A percentile compares a stretch with the other conserved stretches of the same genome.
Evolutionary conservation across 306 rosid species (phyloP).

Genomic region (Rosa lucieae): DNA sequence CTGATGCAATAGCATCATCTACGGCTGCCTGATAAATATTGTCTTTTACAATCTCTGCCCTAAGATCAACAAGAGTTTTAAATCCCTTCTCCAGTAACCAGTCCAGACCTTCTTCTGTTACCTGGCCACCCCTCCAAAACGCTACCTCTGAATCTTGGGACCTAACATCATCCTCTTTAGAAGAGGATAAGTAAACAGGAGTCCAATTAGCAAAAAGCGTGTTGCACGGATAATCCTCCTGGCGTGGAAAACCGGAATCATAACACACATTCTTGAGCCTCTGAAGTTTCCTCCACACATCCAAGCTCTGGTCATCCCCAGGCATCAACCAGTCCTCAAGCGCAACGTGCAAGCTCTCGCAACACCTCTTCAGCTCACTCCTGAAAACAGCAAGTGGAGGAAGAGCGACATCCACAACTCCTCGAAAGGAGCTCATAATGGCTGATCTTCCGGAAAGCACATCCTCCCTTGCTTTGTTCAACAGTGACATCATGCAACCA

Average conservation of each 20-base stretch:
- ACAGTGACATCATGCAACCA: constrained; percentile 78
- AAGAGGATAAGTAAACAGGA: constrained; percentile 55
- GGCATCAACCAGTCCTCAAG: constrained; percentile 69
- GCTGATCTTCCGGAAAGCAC: constrained; percentile 82
- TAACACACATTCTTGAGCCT: constrained; percentile 87
- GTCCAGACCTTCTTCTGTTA: constrained; percentile 87
- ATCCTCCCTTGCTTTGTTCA: constrained; percentile 72
- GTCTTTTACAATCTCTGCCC: constrained; percentile 76
- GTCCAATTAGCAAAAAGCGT: constrained; percentile 78
- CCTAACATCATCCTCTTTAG: constrained; percentile 44
- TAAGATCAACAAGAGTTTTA: constrained; percentile 80
- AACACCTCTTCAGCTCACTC: constrained; percentile 90
- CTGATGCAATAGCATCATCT: constrained; percentile 60
- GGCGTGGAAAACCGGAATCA: constrained; percentile 73
- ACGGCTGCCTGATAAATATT: constrained; percentile 55
- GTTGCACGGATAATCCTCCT: constrained; percentile 73
- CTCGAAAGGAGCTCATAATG: constrained; percentile 35
- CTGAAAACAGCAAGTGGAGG: constrained; percentile 85
- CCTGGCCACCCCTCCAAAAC: constrained; percentile 97
- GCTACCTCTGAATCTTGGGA: constrained; percentile 56
- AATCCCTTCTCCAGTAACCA: constrained; percentile 75
- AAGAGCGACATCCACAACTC: constrained; percentile 36
- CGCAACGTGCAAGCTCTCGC: constrained; percentile 93
- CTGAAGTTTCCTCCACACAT: constrained; percentile 93
- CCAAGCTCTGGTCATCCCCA: constrained; percentile 56